Conservation (phyloP, 495 filamentous ascomycete genomes). For the Trichoderma erinaceum region DNA sequence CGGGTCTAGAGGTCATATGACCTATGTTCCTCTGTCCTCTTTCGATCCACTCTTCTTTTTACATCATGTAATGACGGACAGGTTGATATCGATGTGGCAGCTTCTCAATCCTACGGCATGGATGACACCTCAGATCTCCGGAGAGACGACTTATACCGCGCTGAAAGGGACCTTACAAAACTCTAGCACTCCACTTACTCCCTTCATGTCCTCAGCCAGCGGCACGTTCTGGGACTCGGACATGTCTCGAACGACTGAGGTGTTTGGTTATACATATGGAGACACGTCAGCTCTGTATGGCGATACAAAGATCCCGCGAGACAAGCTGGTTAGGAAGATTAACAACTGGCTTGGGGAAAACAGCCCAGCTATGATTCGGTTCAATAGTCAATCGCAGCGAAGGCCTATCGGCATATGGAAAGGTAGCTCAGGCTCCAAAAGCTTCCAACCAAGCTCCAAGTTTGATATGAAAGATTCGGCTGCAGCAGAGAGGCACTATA, state of each 20-base stretch:
- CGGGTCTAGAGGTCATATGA: constrained; percentile 56
- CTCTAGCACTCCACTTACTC: constrained; percentile 36
- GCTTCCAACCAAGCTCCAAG: constrained; percentile 21
- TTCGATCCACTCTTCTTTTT: constrained; percentile 74
- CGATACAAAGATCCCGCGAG: constrained; percentile 20
- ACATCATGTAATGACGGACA: constrained; percentile 60
- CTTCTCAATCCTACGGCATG: constrained; percentile 53
- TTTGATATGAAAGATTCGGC: constrained; percentile 20
- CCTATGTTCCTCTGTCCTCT: constrained; percentile 55
- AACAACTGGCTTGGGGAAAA: constrained; percentile 50
- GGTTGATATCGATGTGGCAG: constrained; percentile 69
- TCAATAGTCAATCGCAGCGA: neutral
- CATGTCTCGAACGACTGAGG: constrained; percentile 34
- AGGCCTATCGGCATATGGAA: neutral
- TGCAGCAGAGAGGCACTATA: constrained; percentile 32
- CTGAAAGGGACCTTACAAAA: constrained; percentile 35
- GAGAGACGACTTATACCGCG: constrained; percentile 47
- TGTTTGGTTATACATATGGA: constrained; percentile 57
- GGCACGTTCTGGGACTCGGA: constrained; percentile 48
- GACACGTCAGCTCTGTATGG: constrained; percentile 36
- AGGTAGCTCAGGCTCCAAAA: constrained; percentile 1
- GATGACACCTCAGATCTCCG: constrained; percentile 43
- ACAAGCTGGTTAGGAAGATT: constrained; percentile 38
- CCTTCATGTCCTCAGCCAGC: constrained; percentile 37
- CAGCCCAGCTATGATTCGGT: constrained; percentile 23